phyloP scores from a whole-genome alignment of 2,329 filamentous ascomycete genomes.

The Corynespora cassiicola region DNA sequence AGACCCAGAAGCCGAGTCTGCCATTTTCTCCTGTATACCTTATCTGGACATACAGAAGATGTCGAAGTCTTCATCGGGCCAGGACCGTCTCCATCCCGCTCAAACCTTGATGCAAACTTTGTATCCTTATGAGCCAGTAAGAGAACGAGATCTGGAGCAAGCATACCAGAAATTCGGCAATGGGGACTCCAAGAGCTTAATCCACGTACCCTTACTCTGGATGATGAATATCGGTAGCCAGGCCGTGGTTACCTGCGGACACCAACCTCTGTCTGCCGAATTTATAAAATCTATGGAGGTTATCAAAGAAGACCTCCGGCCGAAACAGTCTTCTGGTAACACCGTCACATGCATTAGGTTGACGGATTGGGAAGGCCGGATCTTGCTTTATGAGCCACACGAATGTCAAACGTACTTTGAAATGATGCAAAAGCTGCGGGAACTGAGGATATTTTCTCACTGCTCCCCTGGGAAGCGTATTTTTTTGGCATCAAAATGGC shows the following conservation, averaged over 20 bases:
- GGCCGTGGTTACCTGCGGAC: constrained; percentile 35
- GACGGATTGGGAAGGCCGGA: constrained; percentile 25
- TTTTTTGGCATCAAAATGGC: too few relatives aligned
- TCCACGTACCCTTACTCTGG: constrained; percentile 40
- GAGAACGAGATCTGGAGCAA: constrained; percentile 37
- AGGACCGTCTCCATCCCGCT: constrained; percentile 22
- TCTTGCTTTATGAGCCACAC: constrained; percentile 23
- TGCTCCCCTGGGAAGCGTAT: too few relatives aligned
- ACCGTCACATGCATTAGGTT: constrained; percentile 24
- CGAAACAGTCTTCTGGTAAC: constrained; percentile 14
- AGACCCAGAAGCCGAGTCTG: constrained; percentile 22
- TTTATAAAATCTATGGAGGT: constrained; percentile 35
- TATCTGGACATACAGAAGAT: constrained; percentile 27
- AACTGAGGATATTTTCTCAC: constrained; percentile 21
- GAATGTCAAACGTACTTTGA: constrained; percentile 38
- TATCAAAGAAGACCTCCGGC: constrained; percentile 24
- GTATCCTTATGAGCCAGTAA: constrained; percentile 38
- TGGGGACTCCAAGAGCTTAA: constrained; percentile 17
- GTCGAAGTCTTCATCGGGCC: constrained; percentile 1
- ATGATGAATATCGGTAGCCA: constrained; percentile 33
- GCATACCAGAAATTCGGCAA: constrained; percentile 32
- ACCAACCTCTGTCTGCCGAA: constrained; percentile 23
- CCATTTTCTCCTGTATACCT: constrained; percentile 39
- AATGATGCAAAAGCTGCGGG: constrained; percentile 32
- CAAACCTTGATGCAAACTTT: constrained; percentile 39